A percentile compares a stretch with the other conserved stretches of the same genome.
Evolutionary conservation across 306 rosid species (phyloP).

Genomic region (Quercus variabilis): DNA sequence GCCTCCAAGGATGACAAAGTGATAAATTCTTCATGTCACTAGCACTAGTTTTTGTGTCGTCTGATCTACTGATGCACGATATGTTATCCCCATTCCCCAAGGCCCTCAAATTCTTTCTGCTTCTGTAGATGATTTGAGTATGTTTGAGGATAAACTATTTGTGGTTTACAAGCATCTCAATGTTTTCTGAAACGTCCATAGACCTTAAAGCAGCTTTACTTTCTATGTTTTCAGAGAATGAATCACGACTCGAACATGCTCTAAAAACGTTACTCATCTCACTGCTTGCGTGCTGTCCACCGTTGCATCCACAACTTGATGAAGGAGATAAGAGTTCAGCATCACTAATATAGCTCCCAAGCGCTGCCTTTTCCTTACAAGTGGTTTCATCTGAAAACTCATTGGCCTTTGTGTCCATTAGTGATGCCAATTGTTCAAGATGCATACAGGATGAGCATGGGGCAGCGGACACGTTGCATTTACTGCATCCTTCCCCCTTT

Average conservation of each 20-base stretch:
- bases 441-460: constrained; percentile 5
- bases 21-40: neutral
- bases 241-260: neutral
- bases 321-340: constrained; percentile 9
- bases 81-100: neutral
- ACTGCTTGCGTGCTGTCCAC: constrained; percentile 1
- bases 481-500: neutral
- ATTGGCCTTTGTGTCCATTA: constrained; percentile 1
- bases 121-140: constrained; percentile 10
- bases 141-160: neutral
- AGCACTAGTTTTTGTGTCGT: neutral
- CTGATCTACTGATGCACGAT: neutral
- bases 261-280: constrained; percentile 7
- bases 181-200: constrained; percentile 4
- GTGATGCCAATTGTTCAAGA: constrained; percentile 10
- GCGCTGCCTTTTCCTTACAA: neutral
- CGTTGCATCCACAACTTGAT: neutral
- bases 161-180: constrained; percentile 8
- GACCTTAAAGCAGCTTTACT: constrained; percentile 1
- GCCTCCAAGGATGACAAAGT: neutral
- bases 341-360: neutral
- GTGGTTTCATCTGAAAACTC: constrained; percentile 10
- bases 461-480: constrained; percentile 4
- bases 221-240: constrained; percentile 3
- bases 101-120: constrained; percentile 4